A percentile compares a stretch with the other conserved stretches of the same genome.
These are phyloP conservation scores for Trypanosoma lewisi DNA, from an alignment of 208 protist species.

Conservation along the genomic window DNA sequence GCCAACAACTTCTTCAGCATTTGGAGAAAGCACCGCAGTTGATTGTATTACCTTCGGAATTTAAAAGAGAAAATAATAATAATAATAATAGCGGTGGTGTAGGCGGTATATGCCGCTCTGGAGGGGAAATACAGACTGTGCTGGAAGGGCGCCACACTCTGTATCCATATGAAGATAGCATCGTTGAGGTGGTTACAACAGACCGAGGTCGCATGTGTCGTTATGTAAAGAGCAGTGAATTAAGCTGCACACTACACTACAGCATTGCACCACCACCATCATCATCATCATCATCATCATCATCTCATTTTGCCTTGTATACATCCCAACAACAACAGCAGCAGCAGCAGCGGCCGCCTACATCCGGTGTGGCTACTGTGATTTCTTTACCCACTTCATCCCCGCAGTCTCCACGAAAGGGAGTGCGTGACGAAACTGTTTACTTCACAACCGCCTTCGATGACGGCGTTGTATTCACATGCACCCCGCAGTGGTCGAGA, in stretches of 20 bases:
- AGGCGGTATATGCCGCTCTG: conserved; percentile 3
- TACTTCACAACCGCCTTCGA: conserved; percentile 58
- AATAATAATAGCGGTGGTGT: not conserved
- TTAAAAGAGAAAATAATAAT: not conserved
- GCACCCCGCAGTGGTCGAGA: conserved; percentile 23
- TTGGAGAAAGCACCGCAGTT: conserved; percentile 17
- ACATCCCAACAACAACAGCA: no score
- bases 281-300: no score
- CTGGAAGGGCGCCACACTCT: conserved; percentile 44
- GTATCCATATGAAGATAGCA: conserved; percentile 50
- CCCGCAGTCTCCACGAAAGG: not conserved
- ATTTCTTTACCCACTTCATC: not conserved
- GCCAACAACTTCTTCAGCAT: conserved; percentile 10
- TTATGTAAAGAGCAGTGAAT: conserved; percentile 64
- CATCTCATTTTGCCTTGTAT: no score
- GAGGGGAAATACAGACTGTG: conserved; percentile 20
- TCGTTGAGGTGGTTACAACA: conserved; percentile 74
- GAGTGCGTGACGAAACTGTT: conserved; percentile 23
- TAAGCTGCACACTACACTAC: conserved; percentile 67
- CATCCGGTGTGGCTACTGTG: not conserved
- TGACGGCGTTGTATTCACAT: conserved; percentile 69
- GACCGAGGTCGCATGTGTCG: conserved; percentile 53
- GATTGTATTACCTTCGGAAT: not conserved
- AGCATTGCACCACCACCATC: conserved; percentile 27
- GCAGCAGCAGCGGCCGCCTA: not conserved